phyloP scores from a whole-genome alignment of 441 rosid genomes.

The Jatropha multifida region DNA sequence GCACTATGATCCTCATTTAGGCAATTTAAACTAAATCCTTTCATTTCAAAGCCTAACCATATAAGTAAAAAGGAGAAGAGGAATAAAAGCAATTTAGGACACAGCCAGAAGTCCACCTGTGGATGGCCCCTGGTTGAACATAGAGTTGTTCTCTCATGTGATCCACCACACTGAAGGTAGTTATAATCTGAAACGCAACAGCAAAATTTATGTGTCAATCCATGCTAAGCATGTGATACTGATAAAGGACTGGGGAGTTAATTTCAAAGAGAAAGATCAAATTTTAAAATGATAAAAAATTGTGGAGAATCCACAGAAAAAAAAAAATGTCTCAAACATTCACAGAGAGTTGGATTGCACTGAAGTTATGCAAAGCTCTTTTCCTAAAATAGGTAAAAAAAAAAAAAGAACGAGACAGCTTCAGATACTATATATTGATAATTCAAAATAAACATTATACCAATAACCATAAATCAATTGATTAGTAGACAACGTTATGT shows the following conservation, averaged over 20 bases:
- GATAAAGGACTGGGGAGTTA: neutral
- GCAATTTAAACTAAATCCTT: neutral
- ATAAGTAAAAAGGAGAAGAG: neutral
- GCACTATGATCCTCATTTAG: neutral
- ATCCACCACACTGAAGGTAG: constrained; percentile 91
- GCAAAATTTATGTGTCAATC: constrained; percentile 12
- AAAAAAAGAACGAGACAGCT: no score
- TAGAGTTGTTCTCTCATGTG: constrained; percentile 84
- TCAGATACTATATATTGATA: neutral
- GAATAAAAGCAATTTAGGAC: neutral
- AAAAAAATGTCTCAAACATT: neutral
- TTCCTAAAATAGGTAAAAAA: neutral
- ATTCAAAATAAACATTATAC: neutral
- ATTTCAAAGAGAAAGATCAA: neutral
- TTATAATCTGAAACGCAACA: constrained; percentile 60
- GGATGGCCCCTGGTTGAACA: constrained; percentile 46
- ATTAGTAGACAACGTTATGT: neutral
- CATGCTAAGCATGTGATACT: neutral
- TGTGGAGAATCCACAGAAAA: neutral
- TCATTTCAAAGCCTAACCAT: neutral
- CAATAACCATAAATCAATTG: neutral
- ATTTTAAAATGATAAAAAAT: neutral
- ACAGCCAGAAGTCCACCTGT: constrained; percentile 46
- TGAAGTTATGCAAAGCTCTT: neutral
- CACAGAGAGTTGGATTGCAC: neutral